Conservation (phyloP, 805 yeast species). For the Kuraishia floccosa region DNA sequence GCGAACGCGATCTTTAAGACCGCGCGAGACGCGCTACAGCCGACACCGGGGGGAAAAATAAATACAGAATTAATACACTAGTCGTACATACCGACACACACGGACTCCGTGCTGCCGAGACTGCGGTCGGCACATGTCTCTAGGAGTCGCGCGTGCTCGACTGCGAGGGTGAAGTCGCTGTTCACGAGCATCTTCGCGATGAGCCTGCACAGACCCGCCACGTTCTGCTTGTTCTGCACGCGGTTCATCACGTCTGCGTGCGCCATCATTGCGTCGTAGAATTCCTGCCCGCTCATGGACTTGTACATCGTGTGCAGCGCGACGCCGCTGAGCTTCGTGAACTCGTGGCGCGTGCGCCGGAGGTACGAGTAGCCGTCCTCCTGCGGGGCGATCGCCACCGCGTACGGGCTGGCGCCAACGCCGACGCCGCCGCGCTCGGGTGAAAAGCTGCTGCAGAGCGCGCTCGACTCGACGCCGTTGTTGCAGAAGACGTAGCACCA, state of each 20-base stretch:
- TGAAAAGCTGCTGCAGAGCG: conserved; percentile 12
- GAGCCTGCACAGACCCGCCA: conserved; percentile 43
- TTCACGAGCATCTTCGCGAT: conserved; percentile 26
- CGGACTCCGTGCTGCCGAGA: conserved; percentile 32
- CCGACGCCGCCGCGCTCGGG: background rate
- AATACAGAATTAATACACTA: too few relatives aligned
- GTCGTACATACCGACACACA: conserved; percentile 44
- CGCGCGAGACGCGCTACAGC: too few relatives aligned
- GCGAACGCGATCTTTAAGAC: too few relatives aligned
- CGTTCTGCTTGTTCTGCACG: conserved; percentile 31
- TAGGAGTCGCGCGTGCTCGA: conserved; percentile 42
- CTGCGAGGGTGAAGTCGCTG: conserved; percentile 45
- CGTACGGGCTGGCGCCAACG: background rate
- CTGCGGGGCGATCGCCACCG: conserved; percentile 14
- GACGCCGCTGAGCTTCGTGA: conserved; percentile 20
- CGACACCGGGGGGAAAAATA: too few relatives aligned
- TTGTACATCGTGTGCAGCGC: conserved; percentile 21
- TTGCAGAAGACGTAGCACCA: conserved; percentile 41
- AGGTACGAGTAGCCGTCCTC: conserved; percentile 43
- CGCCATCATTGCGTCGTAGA: conserved; percentile 27
- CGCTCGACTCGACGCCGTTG: conserved; percentile 32
- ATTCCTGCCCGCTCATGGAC: conserved; percentile 19
- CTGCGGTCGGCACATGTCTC: conserved; percentile 43
- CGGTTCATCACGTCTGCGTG: conserved; percentile 27
- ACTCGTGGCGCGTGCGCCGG: conserved; percentile 31